Percentiles rank a stretch among this genome's conserved stretches.
Conservation (phyloP, 805 yeast genomes). For the Tanozyma kutaoensis region DNA sequence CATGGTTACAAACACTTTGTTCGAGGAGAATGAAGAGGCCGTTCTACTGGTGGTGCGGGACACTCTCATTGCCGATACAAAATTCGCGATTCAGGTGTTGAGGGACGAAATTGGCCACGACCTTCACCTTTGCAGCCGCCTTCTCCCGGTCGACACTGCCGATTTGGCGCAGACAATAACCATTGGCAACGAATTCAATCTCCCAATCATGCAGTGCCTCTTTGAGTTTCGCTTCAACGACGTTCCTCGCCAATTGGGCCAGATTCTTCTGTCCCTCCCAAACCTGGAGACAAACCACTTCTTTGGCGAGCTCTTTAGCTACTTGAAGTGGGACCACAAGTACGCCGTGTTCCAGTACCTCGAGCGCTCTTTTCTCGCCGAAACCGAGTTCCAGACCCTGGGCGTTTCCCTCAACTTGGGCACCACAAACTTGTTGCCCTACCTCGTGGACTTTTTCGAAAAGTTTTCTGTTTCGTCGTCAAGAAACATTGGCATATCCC, state of each 20-base stretch:
- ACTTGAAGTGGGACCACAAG: conserved; percentile 16
- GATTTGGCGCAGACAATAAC: conserved; percentile 3
- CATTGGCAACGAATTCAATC: conserved; percentile 18
- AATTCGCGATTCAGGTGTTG: conserved; percentile 10
- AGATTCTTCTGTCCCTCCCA: no score
- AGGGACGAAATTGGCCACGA: conserved; percentile 6
- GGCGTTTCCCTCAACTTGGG: no score
- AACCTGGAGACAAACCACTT: no score
- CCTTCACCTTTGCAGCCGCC: conserved; percentile 7
- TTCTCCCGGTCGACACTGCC: conserved; percentile 8
- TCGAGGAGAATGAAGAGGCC: conserved; percentile 2
- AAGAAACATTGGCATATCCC: conserved; percentile 9
- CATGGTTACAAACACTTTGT: no score
- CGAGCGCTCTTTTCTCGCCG: conserved; percentile 13
- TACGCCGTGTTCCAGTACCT: conserved; percentile 12
- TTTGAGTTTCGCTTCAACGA: no score
- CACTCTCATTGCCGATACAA: conserved; percentile 7
- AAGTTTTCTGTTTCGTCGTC: conserved; percentile 28
- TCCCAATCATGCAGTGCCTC: conserved; percentile 28
- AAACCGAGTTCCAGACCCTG: conserved; percentile 5
- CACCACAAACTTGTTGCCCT: conserved; percentile 17
- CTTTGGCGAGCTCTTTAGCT: conserved; percentile 26
- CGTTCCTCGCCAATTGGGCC: no score
- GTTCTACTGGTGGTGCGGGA: conserved; percentile 5
- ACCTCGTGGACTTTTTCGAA: conserved; percentile 30